Percentiles rank a stretch among this genome's conserved stretches.
These are phyloP conservation scores for Eremomyces bilateralis DNA, from an alignment of 495 filamentous ascomycete species.

Conservation along the genomic window DNA sequence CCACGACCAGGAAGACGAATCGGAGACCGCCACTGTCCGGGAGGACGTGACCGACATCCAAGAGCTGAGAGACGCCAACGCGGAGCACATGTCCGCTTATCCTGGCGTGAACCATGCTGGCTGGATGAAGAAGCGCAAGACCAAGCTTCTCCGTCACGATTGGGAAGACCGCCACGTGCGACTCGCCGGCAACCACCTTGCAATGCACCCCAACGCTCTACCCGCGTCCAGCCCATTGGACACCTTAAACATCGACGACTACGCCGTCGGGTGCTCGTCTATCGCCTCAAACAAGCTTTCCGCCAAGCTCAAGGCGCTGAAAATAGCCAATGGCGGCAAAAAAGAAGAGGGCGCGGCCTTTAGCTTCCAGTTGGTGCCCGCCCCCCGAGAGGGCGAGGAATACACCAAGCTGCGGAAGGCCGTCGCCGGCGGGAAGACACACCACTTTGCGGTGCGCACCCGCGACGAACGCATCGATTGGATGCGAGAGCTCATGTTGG, in stretches of 20 bases:
- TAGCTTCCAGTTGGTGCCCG: conserved; percentile 76
- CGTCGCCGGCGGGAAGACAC: conserved; percentile 41
- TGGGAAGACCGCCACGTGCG: conserved; percentile 84
- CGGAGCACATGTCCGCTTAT: too few species aligned
- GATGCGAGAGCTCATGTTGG: conserved; percentile 97
- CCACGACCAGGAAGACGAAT: conserved; percentile 6
- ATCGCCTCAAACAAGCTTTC: conserved; percentile 55
- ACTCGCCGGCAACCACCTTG: conserved; percentile 60
- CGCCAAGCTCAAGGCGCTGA: conserved; percentile 70
- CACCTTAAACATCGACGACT: conserved; percentile 85
- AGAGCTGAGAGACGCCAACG: too few species aligned
- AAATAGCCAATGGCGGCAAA: conserved; percentile 26
- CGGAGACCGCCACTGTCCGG: conserved; percentile 1
- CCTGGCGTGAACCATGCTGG: conserved; percentile 43
- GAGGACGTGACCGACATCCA: neutral
- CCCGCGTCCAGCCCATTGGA: conserved; percentile 40
- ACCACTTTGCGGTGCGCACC: conserved; percentile 77
- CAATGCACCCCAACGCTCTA: conserved; percentile 52
- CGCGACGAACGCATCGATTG: conserved; percentile 87
- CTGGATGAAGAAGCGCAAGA: conserved; percentile 89
- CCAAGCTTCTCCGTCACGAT: conserved; percentile 70
- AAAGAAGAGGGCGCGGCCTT: conserved; percentile 41
- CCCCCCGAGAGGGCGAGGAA: conserved; percentile 24
- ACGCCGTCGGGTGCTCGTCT: conserved; percentile 75
- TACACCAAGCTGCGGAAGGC: conserved; percentile 27